Evolutionary conservation across 176 grass and related monocot genomes (phyloP).

Genomic region (Lolium rigidum): DNA sequence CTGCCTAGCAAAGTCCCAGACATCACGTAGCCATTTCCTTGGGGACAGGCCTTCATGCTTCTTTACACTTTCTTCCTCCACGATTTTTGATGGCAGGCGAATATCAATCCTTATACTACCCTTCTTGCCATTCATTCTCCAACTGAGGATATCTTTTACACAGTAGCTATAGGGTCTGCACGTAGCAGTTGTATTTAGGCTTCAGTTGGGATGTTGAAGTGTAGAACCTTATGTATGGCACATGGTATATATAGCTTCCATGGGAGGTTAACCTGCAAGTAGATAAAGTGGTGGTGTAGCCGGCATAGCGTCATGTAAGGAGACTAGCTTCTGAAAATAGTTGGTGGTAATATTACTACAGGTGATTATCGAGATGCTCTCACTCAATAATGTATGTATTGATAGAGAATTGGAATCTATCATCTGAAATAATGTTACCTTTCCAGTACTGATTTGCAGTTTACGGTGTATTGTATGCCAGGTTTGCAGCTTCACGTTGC

Average conservation of each 20-base stretch:
- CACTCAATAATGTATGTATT: conserved; percentile 67
- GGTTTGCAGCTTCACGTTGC: conserved; percentile 25
- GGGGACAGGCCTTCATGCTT: conserved; percentile 43
- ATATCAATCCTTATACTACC: conserved; percentile 77
- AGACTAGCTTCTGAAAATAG: conserved; percentile 55
- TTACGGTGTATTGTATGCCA: conserved; percentile 38
- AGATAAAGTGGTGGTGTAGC: conserved; percentile 46
- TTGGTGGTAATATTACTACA: conserved; percentile 47
- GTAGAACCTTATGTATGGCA: conserved; percentile 42
- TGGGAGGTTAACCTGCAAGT: conserved; percentile 53
- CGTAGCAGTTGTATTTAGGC: conserved; percentile 20
- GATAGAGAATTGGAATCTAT: conserved; percentile 65
- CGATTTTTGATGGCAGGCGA: conserved; percentile 38
- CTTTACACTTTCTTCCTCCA: conserved; percentile 40
- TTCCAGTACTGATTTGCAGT: conserved; percentile 29
- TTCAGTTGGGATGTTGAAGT: conserved; percentile 44
- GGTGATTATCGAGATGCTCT: conserved; percentile 58
- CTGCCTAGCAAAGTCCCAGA: conserved; percentile 71
- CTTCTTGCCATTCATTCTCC: conserved; percentile 84
- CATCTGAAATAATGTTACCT: conserved; percentile 37
- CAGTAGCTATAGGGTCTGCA: conserved; percentile 30
- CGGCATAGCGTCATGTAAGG: conserved; percentile 39
- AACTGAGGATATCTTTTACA: conserved; percentile 36
- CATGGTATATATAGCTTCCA: conserved; percentile 58
- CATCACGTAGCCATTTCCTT: conserved; percentile 69